Evolutionary conservation across 2,329 filamentous ascomycete species (phyloP).

Genomic region (Paecilomyces formosus): DNA sequence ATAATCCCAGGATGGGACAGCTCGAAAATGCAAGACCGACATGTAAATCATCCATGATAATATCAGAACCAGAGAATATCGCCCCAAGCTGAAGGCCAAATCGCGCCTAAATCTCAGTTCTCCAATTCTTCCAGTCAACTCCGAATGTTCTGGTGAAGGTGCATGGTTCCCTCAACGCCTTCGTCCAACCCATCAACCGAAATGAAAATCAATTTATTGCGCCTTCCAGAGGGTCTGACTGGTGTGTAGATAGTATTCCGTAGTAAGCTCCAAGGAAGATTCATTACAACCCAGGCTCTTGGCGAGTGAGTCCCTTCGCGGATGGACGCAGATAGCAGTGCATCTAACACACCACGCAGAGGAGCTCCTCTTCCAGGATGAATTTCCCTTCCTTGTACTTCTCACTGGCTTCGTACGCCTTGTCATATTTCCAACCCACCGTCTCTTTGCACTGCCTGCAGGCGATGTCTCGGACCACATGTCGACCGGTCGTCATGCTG

Average conservation of each 20-base stretch:
- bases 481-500: slow-evolving; percentile 94
- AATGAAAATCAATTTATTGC: not conserved
- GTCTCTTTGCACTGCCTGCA: slow-evolving; percentile 88
- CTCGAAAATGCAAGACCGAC: not conserved
- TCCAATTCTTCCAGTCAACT: not conserved
- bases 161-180: not conserved
- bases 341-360: slow-evolving; percentile 51
- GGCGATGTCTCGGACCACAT: slow-evolving; percentile 86
- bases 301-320: not conserved
- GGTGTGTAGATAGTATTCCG: not conserved
- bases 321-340: not conserved
- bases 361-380: slow-evolving; percentile 85
- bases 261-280: not conserved
- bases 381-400: slow-evolving; percentile 99
- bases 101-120: not conserved
- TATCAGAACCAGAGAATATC: not conserved
- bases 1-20: not conserved
- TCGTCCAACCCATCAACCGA: not conserved
- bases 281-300: not conserved
- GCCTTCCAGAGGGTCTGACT: not conserved
- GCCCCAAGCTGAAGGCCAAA: not conserved
- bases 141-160: not conserved
- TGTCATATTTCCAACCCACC: slow-evolving; percentile 99
- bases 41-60: not conserved
- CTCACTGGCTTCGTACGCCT: slow-evolving; percentile 83